These are phyloP conservation scores for Beauveria varroae DNA, from an alignment of 2,329 filamentous ascomycete species.

Conservation along the genomic window DNA sequence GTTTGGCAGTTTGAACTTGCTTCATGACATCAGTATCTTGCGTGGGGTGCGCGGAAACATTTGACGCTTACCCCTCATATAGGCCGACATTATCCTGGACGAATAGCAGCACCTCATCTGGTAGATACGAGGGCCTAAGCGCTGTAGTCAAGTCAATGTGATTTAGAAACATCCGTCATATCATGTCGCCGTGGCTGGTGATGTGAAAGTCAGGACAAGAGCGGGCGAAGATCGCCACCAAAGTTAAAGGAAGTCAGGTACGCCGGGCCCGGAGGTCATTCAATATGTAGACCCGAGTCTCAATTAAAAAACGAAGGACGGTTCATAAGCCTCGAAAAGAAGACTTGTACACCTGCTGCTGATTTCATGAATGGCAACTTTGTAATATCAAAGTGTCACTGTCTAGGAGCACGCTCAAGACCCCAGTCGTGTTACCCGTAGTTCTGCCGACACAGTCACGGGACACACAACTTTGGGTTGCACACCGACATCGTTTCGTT, in stretches of 20 bases:
- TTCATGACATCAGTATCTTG: constrained; percentile 12
- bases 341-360: background rate
- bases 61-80: constrained; percentile 78
- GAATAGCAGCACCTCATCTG: constrained; percentile 91
- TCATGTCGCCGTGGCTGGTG: background rate
- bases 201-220: background rate
- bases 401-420: background rate
- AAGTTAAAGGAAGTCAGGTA: background rate
- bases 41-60: background rate
- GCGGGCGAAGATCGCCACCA: background rate
- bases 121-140: constrained; percentile 81
- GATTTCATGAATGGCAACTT: background rate
- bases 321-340: background rate
- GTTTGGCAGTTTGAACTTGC: constrained; percentile 89
- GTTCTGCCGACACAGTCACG: constrained; percentile 9
- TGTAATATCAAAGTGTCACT: background rate
- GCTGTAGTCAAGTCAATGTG: constrained; percentile 93
- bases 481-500: background rate
- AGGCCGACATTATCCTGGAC: constrained; percentile 96
- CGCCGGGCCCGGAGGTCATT: background rate
- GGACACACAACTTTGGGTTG: background rate
- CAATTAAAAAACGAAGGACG: background rate
- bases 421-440: background rate
- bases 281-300: too few species aligned
- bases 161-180: constrained; percentile 77